Evolutionary conservation across 2,329 filamentous ascomycete genomes (phyloP), one percentile per base, ranked within the genome.

Genomic region (Colletotrichum sp.): DNA sequence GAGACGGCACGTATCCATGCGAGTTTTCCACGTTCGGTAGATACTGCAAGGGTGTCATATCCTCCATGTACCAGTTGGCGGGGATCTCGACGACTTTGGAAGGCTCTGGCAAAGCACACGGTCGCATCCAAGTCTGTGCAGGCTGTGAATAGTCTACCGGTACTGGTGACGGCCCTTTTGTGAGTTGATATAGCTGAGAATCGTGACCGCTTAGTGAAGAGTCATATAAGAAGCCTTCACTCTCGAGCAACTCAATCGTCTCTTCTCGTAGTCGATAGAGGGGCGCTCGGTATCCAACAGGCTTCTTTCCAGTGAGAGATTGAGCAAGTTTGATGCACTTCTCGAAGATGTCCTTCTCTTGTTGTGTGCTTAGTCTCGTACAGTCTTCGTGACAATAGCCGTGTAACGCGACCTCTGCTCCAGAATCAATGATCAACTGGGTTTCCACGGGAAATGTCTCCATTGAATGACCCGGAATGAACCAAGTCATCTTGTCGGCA

Each of bases 1-100:
- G 84, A 6, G 89, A 87, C 69, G 90, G 88, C 1, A 92, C 90
- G 79, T 92, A 93, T 2, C 91, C 91, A 59, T 89, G 87, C 4
- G 87, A 89, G 75, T 92, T 92, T 2, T 85, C 77, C 7, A 82
- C 83, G 71, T 89, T 84, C 4, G 87, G 87, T 61, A 83, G 86
- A 77, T 85, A 88, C 68, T 87, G 85, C 77, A 89, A 68, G 1
- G 87, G 88, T 66, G 87, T 89, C 85, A 87, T 87, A 75, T 89
- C 88, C 75, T 89, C 87, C 34, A 82, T 83, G 73, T 89, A 89
- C 87, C 87, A 89, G 67, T 87, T 87, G n/a, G 83, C 82, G 0
- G 88, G 88, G 2, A 89, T 84, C 79, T 88, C 86, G 4, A 89
- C 85, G 6, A 89, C 34, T 15, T 7, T 65, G 18, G 78, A 3